A percentile compares a stretch with the other conserved stretches of the same genome.
Evolutionary conservation across 129 eudicot genomes (phyloP).

Genomic region (Cynara cardunculus): DNA sequence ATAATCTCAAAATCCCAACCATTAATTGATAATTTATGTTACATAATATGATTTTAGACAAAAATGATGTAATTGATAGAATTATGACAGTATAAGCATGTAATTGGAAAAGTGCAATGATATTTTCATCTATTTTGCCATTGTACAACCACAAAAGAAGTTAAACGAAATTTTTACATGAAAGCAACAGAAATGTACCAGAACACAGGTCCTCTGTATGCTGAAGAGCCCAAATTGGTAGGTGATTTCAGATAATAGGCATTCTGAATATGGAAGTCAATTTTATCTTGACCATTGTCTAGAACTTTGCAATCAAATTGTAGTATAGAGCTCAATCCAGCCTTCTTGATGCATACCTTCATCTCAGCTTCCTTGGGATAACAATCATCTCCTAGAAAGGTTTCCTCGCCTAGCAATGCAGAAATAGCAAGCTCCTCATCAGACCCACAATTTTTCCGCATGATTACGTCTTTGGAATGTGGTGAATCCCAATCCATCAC

Average conservation of each 20-base stretch:
- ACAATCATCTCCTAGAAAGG: constrained; percentile 31
- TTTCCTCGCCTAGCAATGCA: constrained; percentile 66
- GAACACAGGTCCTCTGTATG: constrained; percentile 62
- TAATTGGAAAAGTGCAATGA: background rate
- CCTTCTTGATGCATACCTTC: constrained; percentile 78
- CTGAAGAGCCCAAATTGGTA: constrained; percentile 38
- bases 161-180: background rate
- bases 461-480: constrained; percentile 50
- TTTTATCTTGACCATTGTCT: constrained; percentile 33
- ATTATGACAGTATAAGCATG: background rate
- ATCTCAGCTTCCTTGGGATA: constrained; percentile 56
- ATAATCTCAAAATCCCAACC: background rate
- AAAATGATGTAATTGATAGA: background rate
- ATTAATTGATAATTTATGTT: background rate
- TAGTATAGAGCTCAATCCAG: constrained; percentile 64
- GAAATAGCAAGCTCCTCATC: constrained; percentile 92
- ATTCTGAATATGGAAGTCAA: constrained; percentile 43
- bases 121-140: background rate
- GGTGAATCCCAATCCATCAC: constrained; percentile 65
- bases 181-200: constrained; percentile 42
- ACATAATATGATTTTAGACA: background rate
- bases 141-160: background rate
- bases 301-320: constrained; percentile 73
- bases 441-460: constrained; percentile 57
- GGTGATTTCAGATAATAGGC: constrained; percentile 50